A percentile compares a stretch with the other conserved stretches of the same genome.
Evolutionary conservation across 306 rosid genomes (phyloP).

Genomic region (Trichosanthes truncata): DNA sequence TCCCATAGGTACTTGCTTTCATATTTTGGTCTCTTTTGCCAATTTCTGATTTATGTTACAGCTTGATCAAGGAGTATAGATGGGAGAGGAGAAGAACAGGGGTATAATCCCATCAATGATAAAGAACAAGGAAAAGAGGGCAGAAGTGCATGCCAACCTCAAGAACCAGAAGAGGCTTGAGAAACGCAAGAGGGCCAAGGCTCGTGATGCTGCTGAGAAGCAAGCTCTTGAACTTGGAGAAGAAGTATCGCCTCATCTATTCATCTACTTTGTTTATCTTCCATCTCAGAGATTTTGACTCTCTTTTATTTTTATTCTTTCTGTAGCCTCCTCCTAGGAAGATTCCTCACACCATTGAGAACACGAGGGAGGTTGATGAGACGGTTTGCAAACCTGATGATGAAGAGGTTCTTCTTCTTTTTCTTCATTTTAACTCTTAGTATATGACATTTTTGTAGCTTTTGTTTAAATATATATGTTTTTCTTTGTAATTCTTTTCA

Average conservation of each 20-base stretch:
- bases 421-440: not conserved
- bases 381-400: slow-evolving; percentile 80
- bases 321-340: slow-evolving; percentile 52
- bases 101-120: slow-evolving; percentile 74
- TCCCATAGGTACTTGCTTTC: not conserved
- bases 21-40: not conserved
- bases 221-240: slow-evolving; percentile 92
- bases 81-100: slow-evolving; percentile 19
- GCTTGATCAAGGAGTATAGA: slow-evolving; percentile 15
- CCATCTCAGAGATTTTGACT: not conserved
- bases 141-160: slow-evolving; percentile 61
- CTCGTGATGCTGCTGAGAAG: slow-evolving; percentile 62
- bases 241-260: slow-evolving; percentile 31
- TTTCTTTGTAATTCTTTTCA: not conserved
- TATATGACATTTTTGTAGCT: not conserved
- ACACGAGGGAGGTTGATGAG: slow-evolving; percentile 83
- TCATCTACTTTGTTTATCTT: not conserved
- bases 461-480: not conserved
- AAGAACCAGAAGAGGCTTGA: slow-evolving; percentile 76
- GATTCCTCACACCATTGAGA: slow-evolving; percentile 81
- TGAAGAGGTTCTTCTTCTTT: slow-evolving; percentile 52
- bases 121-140: slow-evolving; percentile 86
- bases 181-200: slow-evolving; percentile 60
- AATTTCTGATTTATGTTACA: not conserved
- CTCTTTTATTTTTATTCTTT: slow-evolving; percentile 7